These are phyloP conservation scores for Botrytis aclada DNA, from an alignment of 2,329 filamentous ascomycete species.

Conservation along the genomic window DNA sequence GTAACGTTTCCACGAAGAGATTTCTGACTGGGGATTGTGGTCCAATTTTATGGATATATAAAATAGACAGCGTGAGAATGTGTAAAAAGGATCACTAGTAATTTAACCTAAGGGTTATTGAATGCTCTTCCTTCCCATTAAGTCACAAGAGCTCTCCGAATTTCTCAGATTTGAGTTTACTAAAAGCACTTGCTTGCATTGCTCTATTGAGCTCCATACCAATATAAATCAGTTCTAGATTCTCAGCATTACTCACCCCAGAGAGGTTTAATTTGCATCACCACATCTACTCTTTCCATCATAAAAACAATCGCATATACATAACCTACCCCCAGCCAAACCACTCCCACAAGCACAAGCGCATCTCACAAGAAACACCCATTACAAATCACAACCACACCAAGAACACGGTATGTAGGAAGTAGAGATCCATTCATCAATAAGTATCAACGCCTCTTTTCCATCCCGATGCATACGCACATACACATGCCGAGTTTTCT, in stretches of 20 bases:
- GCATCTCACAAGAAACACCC: neutral
- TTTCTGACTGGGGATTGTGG: neutral
- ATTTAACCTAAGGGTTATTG: too few relatives aligned
- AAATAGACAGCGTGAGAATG: too few relatives aligned
- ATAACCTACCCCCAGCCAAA: neutral
- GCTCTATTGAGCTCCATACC: too few relatives aligned
- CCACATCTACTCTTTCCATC: too few relatives aligned
- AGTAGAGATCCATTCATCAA: conserved; percentile 21
- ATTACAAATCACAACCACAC: neutral
- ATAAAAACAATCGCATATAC: neutral
- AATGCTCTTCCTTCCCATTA: neutral
- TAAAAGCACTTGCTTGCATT: neutral
- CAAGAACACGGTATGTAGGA: neutral
- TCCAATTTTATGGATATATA: neutral
- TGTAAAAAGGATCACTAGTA: too few relatives aligned
- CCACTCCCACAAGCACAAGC: neutral
- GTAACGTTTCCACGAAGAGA: too few relatives aligned
- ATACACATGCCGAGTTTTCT: neutral
- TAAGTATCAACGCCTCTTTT: conserved; percentile 12
- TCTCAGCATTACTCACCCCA: neutral
- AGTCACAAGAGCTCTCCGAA: neutral
- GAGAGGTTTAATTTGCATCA: neutral
- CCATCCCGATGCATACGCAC: conserved; percentile 7
- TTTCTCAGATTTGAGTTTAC: neutral
- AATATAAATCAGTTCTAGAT: neutral